Conservation (phyloP, 345 rosid species). For the Hirschfeldia incana region DNA sequence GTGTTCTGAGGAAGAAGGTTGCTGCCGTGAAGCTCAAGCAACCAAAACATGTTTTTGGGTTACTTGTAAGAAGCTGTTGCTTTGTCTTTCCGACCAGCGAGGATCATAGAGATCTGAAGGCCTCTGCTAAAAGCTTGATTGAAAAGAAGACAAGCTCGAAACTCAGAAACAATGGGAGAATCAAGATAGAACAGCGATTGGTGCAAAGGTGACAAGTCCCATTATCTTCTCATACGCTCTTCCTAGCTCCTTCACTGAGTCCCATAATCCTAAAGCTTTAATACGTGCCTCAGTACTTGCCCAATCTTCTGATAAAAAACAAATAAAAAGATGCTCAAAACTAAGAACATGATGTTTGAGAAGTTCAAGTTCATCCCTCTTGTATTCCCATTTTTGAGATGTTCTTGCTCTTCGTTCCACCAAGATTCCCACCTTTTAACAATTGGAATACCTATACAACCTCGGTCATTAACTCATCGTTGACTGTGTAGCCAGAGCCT, state of each 20-base stretch:
- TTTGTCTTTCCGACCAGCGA: conserved; percentile 63
- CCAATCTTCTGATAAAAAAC: conserved; percentile 49
- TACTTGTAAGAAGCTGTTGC: conserved; percentile 35
- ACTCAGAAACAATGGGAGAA: conserved; percentile 79
- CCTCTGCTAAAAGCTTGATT: conserved; percentile 97
- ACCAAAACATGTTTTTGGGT: not conserved
- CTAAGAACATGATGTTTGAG: not conserved
- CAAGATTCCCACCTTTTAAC: conserved; percentile 94
- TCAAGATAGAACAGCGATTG: conserved; percentile 71
- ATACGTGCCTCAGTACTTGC: conserved; percentile 60
- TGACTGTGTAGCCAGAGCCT: conserved; percentile 86
- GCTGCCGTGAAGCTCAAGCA: conserved; percentile 11
- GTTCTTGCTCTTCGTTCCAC: conserved; percentile 88
- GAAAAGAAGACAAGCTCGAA: conserved; percentile 87
- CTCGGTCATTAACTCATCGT: conserved; percentile 87
- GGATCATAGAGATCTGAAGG: conserved; percentile 87
- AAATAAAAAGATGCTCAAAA: not conserved
- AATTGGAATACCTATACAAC: conserved; percentile 74
- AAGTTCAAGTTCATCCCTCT: conserved; percentile 65
- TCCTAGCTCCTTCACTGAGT: conserved; percentile 46
- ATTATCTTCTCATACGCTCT: conserved; percentile 80
- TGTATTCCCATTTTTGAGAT: conserved; percentile 56
- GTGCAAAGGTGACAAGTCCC: conserved; percentile 67
- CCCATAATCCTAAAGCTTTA: conserved; percentile 64
- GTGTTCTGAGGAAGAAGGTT: not conserved